Evolutionary conservation across 176 grass and related monocot genomes (phyloP), one percentile per base, ranked within the genome.

Genomic region (Carex scoparia): DNA sequence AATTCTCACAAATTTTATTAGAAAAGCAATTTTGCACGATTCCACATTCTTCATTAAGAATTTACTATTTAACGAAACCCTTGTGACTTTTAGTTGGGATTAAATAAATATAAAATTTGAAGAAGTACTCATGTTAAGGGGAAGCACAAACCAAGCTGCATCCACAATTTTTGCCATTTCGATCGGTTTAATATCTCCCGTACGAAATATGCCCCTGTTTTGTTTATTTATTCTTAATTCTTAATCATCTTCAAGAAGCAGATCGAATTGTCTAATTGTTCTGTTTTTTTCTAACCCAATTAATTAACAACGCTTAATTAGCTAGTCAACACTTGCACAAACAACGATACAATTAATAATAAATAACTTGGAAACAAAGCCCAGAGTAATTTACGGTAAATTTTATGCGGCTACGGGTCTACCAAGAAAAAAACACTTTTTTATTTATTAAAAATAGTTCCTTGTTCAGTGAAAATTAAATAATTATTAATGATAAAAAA

Each of bases 321-420:
- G 74, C 11, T 54, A 11, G 74, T 78, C 74, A 78, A 78, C 74
- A 57, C 31, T 78, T 57, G 51, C 74, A 78, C 51, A 78, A 28
- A 28, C 13, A 53, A 16, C 51, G 48, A 78, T 78, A 57, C 13
- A 33, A 78, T 78, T 78, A 78, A 33, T 14, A 78, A 78, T 56
- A 16, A 12, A 35, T 78, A 5, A 5, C 69, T 77, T 15, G 11
- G 28, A 13, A 76, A 54, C n/a, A 56, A 35, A 78, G 23, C 49
- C 11, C 48, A 31, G 1, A 8, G 19, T 76, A 14, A 54, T 76
- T 23, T 44, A 31, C 6, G 30, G 27, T 30, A 13, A 65, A 65
- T 14, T 28, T 65, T 65, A 65, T 65, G 63, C 28, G 63, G 13
- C 63, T 65, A 33, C 63, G 63, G 10, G 63, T 32, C 63, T 65